Evolutionary conservation across 768 basidiomycete genomes (phyloP), one percentile per base, ranked within the genome.

Genomic region (Leccinum variicolor): DNA sequence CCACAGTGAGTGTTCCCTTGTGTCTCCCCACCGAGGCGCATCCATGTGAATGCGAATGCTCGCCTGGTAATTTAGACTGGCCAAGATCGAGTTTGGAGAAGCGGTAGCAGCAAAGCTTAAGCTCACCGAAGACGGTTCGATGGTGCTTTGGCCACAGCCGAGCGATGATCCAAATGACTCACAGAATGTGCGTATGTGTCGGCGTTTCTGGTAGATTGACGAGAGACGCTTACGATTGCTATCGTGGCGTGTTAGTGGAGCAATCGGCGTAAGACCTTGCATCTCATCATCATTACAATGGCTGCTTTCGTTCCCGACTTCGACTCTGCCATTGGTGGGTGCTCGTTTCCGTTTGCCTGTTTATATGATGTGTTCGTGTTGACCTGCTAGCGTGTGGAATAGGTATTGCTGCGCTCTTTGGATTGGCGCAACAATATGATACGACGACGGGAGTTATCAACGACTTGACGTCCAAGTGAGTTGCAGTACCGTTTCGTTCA

Each of bases 141-240:
- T 77, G 52, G 76, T 84, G 10, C 76, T 84, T 6, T 84, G 82
- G 79, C 82, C 83, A 8, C 83, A 84, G 58, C 83, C 82, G 0
- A 65, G 71, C 1, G 74, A 83, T 46, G 74, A 79, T 58, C 77
- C 77, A 2, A 70, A 78, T 14, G 82, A 84, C 59, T 82, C 82
- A 1, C 82, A 83, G 58, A 84, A 84, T 60, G 82, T 80, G 45
- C 52, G 76, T 67, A 19, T 50, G 25, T 48, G 25, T 11, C 19
- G 1, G 45, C 41, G 11, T 43, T 43, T 11, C 19, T 25, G 14
- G 45, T 17, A n/a, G 26, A 39, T 46, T 5, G 3, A 13, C n/a
- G 21, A 25, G 8, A 55, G 50, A 48, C 49, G 23, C 25, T 1
- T 19, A 10, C 11, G 13, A 10, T 19, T 19, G 11, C 19, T 4